These are phyloP conservation scores for Candida awuae DNA, from an alignment of 805 yeast species.

Conservation along the genomic window DNA sequence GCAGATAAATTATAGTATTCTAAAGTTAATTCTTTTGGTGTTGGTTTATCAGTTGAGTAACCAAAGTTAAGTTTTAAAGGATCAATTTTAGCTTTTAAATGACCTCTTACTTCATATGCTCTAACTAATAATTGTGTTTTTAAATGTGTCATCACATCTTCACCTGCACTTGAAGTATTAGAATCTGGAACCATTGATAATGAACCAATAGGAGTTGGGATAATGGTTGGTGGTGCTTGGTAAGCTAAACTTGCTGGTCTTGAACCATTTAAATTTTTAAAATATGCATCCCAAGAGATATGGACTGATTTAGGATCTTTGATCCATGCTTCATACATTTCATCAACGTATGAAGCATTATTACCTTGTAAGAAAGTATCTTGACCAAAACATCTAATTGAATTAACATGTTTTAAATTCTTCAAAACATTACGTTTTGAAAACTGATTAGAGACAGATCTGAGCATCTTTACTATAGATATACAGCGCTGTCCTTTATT, in stretches of 20 bases:
- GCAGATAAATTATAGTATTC: conserved; percentile 91
- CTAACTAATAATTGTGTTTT: conserved; percentile 94
- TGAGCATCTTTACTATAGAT: conserved; percentile 21
- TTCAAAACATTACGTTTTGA: conserved; percentile 20
- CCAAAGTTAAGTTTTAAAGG: conserved; percentile 91
- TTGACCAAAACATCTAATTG: conserved; percentile 30
- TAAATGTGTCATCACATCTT: conserved; percentile 77
- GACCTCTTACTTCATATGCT: conserved; percentile 98
- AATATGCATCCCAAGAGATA: conserved; percentile 94
- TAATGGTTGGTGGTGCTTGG: conserved; percentile 84
- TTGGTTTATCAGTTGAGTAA: conserved; percentile 40
- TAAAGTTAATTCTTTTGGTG: conserved; percentile 82
- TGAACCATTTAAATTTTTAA: conserved; percentile 71
- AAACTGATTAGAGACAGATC: conserved; percentile 21
- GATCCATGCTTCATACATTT: conserved; percentile 95
- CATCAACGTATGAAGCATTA: conserved; percentile 90
- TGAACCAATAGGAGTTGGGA: conserved; percentile 75
- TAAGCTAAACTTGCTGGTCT: conserved; percentile 72
- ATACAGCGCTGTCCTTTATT: too few species aligned
- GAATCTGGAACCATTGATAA: conserved; percentile 51
- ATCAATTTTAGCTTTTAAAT: conserved; percentile 88
- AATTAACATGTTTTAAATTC: conserved; percentile 2
- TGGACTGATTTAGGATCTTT: conserved; percentile 87
- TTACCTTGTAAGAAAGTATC: conserved; percentile 79
- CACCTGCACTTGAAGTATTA: conserved; percentile 39